Evolutionary conservation across 2,329 filamentous ascomycete species (phyloP).

Genomic region (Aspergillus sp.): DNA sequence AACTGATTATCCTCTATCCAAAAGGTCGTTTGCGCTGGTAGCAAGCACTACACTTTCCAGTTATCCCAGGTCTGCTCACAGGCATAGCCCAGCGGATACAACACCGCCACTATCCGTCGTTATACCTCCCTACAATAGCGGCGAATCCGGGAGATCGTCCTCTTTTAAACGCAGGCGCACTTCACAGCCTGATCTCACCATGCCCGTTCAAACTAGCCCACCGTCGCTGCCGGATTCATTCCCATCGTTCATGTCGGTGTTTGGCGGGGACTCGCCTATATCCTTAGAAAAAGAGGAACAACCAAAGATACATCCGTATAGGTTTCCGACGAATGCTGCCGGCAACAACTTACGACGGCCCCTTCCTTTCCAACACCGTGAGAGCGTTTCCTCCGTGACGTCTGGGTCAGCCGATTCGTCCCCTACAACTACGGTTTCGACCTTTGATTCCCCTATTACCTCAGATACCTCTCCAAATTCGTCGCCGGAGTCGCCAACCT

Average conservation of each 20-base stretch:
- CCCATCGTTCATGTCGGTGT: constrained; percentile 55
- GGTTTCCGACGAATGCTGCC: constrained; percentile 28
- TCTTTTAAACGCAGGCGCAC: constrained; percentile 32
- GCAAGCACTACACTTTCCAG: constrained; percentile 33
- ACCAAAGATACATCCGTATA: constrained; percentile 24
- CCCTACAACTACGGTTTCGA: constrained; percentile 89
- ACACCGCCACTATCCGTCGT: constrained; percentile 15
- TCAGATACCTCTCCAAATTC: constrained; percentile 89
- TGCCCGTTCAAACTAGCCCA: constrained; percentile 43
- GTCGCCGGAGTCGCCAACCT: constrained; percentile 84
- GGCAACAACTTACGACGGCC: constrained; percentile 25
- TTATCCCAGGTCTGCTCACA: constrained; percentile 29
- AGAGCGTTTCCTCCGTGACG: constrained; percentile 45
- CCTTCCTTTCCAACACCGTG: constrained; percentile 39
- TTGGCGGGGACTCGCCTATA: constrained; percentile 41
- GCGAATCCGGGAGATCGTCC: constrained; percentile 27
- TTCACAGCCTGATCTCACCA: constrained; percentile 25
- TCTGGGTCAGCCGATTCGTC: constrained; percentile 91
- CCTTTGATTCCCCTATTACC: constrained; percentile 84
- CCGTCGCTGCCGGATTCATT: constrained; percentile 46
- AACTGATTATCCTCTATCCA: constrained; percentile 30
- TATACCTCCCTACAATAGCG: constrained; percentile 26
- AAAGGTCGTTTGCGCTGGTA: constrained; percentile 44
- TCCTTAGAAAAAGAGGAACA: constrained; percentile 30
- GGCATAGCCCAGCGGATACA: constrained; percentile 18